Evolutionary conservation across 495 filamentous ascomycete genomes (phyloP), one percentile per base, ranked within the genome.

Genomic region (Penicillium tannophilum): DNA sequence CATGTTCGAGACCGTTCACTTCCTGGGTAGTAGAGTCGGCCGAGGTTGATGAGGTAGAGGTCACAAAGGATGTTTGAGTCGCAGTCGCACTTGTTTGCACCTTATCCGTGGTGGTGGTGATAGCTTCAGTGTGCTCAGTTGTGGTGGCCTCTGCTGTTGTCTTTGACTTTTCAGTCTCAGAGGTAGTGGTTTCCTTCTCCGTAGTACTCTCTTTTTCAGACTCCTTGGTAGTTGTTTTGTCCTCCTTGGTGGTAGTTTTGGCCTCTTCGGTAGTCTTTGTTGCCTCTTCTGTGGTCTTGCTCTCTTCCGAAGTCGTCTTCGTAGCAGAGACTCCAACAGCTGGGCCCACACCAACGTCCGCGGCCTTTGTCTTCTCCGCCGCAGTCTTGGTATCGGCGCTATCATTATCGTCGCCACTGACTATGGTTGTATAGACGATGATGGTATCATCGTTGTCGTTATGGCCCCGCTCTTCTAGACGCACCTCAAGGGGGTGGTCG

Each of bases 291-390:
- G 57, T 42, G 9, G 51, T 28, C 35, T 54, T 49, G 20, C 46
- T 52, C 44, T 60, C 57, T 17, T 58, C 56, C 16, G 52, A 48
- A 0, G 55, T 54, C 12, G 62, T 26, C 36, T 46, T 51, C 8
- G 62, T 62, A 19, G 52, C 64, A 16, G 45, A 52, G 6, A 67
- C 59, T 24, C 36, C 57, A 4, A 69, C 62, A 31, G 67, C 56
- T n/a, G 57, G 42, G 31, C 67, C 67, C 31, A 69, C 61, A 20
- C 67, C 67, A 3, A 62, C 50, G n/a, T 41, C 43, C 33, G 8
- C 16, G 11, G 50, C 33, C 19, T 51, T 44, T n/a, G 48, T 43
- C 5, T 59, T 62, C 26, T 56, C 35, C 28, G 63, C 17, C 33
- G 46, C 4, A 3, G 55, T 54, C 17, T 52, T 48, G 4, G 57